Evolutionary conservation across 306 rosid genomes (phyloP).

Genomic region (Gastrolobium villosum): DNA sequence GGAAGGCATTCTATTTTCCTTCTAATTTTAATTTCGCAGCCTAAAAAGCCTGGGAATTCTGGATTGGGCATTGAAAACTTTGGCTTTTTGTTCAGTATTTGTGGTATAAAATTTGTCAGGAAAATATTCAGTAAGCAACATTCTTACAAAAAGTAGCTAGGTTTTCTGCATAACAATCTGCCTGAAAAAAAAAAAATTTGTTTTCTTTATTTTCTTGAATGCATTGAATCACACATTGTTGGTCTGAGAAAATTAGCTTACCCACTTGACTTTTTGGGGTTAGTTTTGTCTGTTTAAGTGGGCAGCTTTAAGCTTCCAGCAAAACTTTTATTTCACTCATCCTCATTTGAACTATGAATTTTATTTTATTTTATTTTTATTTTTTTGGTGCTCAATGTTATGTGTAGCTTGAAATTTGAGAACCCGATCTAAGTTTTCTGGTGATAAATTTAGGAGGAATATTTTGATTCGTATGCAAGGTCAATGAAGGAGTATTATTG

Average conservation of each 20-base stretch:
- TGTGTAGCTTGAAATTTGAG: conserved; percentile 39
- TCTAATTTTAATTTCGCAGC: no score
- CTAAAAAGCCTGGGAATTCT: no score
- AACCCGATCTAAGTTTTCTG: conserved; percentile 41
- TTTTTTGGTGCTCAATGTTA: not conserved
- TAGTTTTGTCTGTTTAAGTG: conserved; percentile 18
- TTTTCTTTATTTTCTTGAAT: not conserved
- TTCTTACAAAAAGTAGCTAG: not conserved
- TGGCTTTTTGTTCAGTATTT: not conserved
- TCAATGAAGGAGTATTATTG: conserved; percentile 63
- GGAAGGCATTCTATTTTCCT: no score
- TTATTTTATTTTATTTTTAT: no score
- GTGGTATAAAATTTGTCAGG: not conserved
- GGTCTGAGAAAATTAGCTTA: not conserved
- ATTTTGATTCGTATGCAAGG: conserved; percentile 77
- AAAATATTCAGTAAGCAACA: not conserved
- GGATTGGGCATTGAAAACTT: no score
- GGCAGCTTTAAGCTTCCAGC: not conserved
- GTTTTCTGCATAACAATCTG: not conserved
- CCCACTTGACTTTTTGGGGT: not conserved
- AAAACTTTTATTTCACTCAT: not conserved
- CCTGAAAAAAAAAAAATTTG: not conserved
- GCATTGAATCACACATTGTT: not conserved
- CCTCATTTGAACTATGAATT: not conserved
- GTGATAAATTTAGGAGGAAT: conserved; percentile 49